Evolutionary conservation across 163 green algal genomes (phyloP), one percentile per base, ranked within the genome.

Genomic region (Trebouxia gelatinosa): DNA sequence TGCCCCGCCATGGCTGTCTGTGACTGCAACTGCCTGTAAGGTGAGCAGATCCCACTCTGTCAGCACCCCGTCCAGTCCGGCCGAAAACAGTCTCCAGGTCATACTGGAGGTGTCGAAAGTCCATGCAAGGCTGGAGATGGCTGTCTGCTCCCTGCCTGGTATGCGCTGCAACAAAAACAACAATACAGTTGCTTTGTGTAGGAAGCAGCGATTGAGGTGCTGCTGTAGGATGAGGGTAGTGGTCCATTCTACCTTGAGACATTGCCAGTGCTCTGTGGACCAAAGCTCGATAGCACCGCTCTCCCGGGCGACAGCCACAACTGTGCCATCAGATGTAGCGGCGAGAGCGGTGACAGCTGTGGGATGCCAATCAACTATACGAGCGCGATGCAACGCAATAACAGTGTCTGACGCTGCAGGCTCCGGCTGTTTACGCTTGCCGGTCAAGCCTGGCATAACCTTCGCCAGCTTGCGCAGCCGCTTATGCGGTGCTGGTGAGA

Each of bases 201-300:
- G 23, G 62, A 40, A 2, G 17, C 2, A 40, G 2, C 1, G 11
- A 71, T 16, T 46, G 2, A 40, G 19, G 29, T 19, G 5, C 28
- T 32, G 75, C 38, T 1, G 32, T 26, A 67, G 9, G 9, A 65
- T 7, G 3, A 67, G 11, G 16, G 31, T 5, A 32, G 28, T 71
- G 28, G 17, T 32, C 67, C 26, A 39, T 13, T 37, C 71, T 19
- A 95, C 90, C 84, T 90, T 83, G 11, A 92, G 75, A 67, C 85
- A 88, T 26, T 88, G 80, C 65, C 89, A 88, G 17, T 82, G 81
- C 1, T 68, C 75, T 11, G 90, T 88, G 72, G 97, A 89, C 84
- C 92, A 98, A 4, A 97, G 70, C 83, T 98, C 94, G 17, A 98
- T 79, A 39, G 87, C 85, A 16, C 94, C 94, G 70, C 85, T 89